A percentile compares a stretch with the other conserved stretches of the same genome.
Evolutionary conservation across 352 stramenopile genomes (phyloP).

Genomic region (Pythium phragmitis): DNA sequence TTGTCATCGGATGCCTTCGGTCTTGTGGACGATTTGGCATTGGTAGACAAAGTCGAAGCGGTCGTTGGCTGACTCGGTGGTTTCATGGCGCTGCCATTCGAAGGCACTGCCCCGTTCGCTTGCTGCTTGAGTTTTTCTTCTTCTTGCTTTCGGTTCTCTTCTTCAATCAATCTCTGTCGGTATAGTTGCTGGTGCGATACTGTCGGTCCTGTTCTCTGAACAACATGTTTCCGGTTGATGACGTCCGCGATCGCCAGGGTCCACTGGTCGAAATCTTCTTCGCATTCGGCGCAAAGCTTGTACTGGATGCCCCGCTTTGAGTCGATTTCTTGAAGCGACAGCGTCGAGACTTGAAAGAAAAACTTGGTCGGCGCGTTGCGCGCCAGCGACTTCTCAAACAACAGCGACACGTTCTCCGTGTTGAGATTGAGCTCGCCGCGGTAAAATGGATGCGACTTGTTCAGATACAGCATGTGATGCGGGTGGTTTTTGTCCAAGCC

Average conservation of each 20-base stretch:
- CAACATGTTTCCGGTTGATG: conserved; percentile 73
- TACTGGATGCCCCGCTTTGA: conserved; percentile 82
- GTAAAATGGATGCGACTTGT: conserved; percentile 80
- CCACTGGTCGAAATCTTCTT: conserved; percentile 79
- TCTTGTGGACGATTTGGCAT: neutral
- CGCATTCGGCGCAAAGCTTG: conserved; percentile 79
- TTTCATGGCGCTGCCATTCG: neutral
- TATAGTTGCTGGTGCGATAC: conserved; percentile 80
- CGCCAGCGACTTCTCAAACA: conserved; percentile 81
- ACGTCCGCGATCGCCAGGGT: conserved; percentile 69
- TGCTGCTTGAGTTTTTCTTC: conserved; percentile 15
- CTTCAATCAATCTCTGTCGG: conserved; percentile 61
- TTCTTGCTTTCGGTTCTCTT: conserved; percentile 34
- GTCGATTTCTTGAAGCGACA: conserved; percentile 73
- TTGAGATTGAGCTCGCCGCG: conserved; percentile 77
- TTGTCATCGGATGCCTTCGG: neutral
- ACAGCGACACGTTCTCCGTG: conserved; percentile 65
- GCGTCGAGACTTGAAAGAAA: conserved; percentile 83
- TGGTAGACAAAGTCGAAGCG: neutral
- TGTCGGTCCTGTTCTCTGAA: conserved; percentile 31
- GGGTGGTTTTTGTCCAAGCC: conserved; percentile 27
- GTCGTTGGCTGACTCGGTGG: neutral
- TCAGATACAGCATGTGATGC: conserved; percentile 67
- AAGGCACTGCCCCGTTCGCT: neutral
- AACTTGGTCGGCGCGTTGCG: conserved; percentile 76